These are phyloP conservation scores for Hypoxylon perforatum DNA, from an alignment of 495 filamentous ascomycete genomes.

Conservation along the genomic window DNA sequence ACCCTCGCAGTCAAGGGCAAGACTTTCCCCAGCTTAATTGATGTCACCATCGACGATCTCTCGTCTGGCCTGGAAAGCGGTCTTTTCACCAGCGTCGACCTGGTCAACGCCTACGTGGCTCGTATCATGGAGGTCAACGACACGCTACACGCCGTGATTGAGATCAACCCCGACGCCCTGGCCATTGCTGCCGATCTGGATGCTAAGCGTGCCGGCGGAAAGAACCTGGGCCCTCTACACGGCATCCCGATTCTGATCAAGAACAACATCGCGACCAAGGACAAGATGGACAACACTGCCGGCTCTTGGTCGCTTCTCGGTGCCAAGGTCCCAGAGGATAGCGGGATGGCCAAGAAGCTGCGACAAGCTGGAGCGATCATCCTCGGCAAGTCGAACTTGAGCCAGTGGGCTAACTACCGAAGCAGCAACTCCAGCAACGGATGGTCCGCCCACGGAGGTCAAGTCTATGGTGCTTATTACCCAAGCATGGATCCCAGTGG, in stretches of 20 bases:
- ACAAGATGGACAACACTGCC: constrained; percentile 42
- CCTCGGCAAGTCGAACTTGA: constrained; percentile 54
- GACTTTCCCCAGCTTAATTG: constrained; percentile 5
- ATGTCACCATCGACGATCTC: constrained; percentile 58
- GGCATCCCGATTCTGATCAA: constrained; percentile 53
- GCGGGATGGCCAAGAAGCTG: constrained; percentile 55
- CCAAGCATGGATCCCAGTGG: constrained; percentile 51
- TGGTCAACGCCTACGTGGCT: constrained; percentile 60
- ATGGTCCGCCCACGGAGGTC: constrained; percentile 59
- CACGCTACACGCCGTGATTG: constrained; percentile 52
- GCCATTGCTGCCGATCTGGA: constrained; percentile 49
- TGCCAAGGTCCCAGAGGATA: constrained; percentile 56
- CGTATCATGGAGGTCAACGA: constrained; percentile 53
- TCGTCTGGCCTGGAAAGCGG: constrained; percentile 59
- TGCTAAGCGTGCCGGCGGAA: constrained; percentile 34
- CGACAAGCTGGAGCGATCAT: constrained; percentile 59
- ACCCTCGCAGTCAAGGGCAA: constrained; percentile 2
- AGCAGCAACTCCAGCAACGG: constrained; percentile 52
- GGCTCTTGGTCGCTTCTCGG: constrained; percentile 69
- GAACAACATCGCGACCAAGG: constrained; percentile 50
- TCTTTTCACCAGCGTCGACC: constrained; percentile 65
- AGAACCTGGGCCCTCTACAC: constrained; percentile 40
- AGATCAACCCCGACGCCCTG: constrained; percentile 61
- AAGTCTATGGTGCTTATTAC: constrained; percentile 56
- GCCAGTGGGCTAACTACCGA: constrained; percentile 56